A percentile compares a stretch with the other conserved stretches of the same genome.
Conservation (phyloP, 495 filamentous ascomycete genomes). For the Penicillium robsamsonii region DNA sequence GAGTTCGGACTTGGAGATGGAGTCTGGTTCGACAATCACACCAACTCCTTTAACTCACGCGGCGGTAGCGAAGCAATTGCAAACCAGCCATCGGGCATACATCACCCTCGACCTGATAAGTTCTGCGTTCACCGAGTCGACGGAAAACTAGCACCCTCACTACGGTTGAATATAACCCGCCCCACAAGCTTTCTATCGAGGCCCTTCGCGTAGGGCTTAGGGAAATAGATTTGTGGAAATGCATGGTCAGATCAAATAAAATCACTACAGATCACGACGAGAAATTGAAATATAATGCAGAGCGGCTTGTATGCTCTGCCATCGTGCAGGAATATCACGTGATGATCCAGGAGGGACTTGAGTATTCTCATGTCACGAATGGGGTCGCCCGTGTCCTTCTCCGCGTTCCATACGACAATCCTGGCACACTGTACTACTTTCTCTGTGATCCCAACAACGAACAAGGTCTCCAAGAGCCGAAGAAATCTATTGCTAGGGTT, state of each 20-base stretch:
- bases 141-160: slow-evolving; percentile 23
- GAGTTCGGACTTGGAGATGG: slow-evolving; percentile 29
- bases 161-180: slow-evolving; percentile 37
- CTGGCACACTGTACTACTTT: slow-evolving; percentile 14
- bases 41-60: slow-evolving; percentile 17
- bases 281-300: slow-evolving; percentile 29
- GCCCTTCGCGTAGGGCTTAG: slow-evolving; percentile 29
- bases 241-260: slow-evolving; percentile 18
- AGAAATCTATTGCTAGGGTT: slow-evolving; percentile 21
- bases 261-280: too few species aligned
- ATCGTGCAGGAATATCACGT: slow-evolving; percentile 31
- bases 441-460: slow-evolving; percentile 31
- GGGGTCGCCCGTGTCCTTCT: slow-evolving; percentile 33
- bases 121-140: slow-evolving; percentile 27
- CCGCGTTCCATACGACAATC: slow-evolving; percentile 31
- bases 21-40: slow-evolving; percentile 27
- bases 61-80: not conserved
- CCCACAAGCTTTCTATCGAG: slow-evolving; percentile 34
- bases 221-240: slow-evolving; percentile 21
- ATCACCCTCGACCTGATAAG: slow-evolving; percentile 17
- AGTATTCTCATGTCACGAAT: slow-evolving; percentile 35
- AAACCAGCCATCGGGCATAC: slow-evolving; percentile 4
- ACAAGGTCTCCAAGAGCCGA: slow-evolving; percentile 1
- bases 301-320: slow-evolving; percentile 21
- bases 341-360: slow-evolving; percentile 32